Base-by-base conservation (phyloP, 768 basidiomycete species). In the Polyporus arcularius region DNA sequence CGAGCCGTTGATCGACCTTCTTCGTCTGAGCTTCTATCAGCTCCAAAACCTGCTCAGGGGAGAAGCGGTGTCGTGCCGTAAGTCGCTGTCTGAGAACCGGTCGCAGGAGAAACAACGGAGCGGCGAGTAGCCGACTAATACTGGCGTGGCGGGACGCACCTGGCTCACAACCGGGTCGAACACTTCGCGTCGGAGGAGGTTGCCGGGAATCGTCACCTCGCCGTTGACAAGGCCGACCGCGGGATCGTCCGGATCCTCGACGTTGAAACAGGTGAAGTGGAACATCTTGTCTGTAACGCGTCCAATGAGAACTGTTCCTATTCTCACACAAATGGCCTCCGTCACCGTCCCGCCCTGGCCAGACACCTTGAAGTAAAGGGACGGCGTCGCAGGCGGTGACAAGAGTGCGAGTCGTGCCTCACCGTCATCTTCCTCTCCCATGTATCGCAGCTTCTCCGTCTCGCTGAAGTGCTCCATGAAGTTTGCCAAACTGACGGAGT, bases 401-500 rank as follows among this genome's bases (percentile, higher is more conserved):
- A 51, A 26, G 21, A 26, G 18, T 40, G 35, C 26, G n/a, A 38
- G 42, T 46, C 16, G 40, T 45, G 5, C 70, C 81, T 51, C 72
- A 90, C 90, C 85, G 69, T 95, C 94, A 70, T 95, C 93, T 16
- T 71, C 70, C 50, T 85, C 78, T 16, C 94, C 93, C 61, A 72
- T 76, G 70, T 91, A 96, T 32, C 81, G 82, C 49, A 94, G 76
- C 73, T 95, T 95, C 70, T 95, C 92, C 11, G 90, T 90, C 74
- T 95, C 92, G 63, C 89, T 89, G 68, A 94, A 96, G 7, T 89
- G 85, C 67, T 92, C 88, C 89, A 89, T 92, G 72, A 94, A 94
- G 76, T 90, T 91, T 4, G 91, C 91, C 67, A 93, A 64, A 53
- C 90, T 91, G 16, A 90, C 86, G 4, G 85, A 77, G 69, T 95